Conservation (phyloP, 2,329 filamentous ascomycete species). For the Tetracladium maxilliforme region DNA sequence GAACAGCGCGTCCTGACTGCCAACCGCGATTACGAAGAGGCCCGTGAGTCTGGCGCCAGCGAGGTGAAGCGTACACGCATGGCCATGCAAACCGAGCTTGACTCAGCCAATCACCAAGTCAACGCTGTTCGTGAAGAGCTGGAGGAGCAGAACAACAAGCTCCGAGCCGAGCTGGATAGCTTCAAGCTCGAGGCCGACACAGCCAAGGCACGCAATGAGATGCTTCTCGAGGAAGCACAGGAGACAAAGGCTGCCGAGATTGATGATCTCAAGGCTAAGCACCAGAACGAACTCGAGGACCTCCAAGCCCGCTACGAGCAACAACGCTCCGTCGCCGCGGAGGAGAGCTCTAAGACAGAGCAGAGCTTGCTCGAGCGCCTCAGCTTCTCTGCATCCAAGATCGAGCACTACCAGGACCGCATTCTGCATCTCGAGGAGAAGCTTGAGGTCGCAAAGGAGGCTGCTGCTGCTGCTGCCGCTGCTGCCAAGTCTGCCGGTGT, state of each 20-base stretch:
- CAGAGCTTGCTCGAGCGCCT: slow-evolving; percentile 69
- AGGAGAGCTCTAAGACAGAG: slow-evolving; percentile 73
- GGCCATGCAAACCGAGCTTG: slow-evolving; percentile 68
- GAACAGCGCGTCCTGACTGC: slow-evolving; percentile 19
- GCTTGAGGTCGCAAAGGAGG: slow-evolving; percentile 77
- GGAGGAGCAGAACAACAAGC: slow-evolving; percentile 60
- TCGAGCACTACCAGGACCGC: slow-evolving; percentile 74
- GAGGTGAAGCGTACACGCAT: slow-evolving; percentile 73
- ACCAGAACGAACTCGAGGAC: slow-evolving; percentile 59
- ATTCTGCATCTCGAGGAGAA: slow-evolving; percentile 78
- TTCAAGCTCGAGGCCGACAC: slow-evolving; percentile 69
- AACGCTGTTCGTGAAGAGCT: slow-evolving; percentile 71
- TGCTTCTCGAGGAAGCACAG: slow-evolving; percentile 70
- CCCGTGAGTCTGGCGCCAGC: slow-evolving; percentile 60
- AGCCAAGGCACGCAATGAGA: slow-evolving; percentile 65
- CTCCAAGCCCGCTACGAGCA: slow-evolving; percentile 62
- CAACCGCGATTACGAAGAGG: slow-evolving; percentile 74
- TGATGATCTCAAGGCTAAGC: slow-evolving; percentile 35
- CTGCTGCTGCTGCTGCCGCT: slow-evolving; percentile 67
- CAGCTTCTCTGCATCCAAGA: slow-evolving; percentile 69
- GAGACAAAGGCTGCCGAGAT: slow-evolving; percentile 46
- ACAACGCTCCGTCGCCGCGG: slow-evolving; percentile 55
- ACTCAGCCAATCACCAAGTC: slow-evolving; percentile 72
- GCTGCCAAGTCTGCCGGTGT: slow-evolving; percentile 49
- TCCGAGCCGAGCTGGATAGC: slow-evolving; percentile 64